Conservation (phyloP, 164 flowering plant species). For the Malania oleifera region DNA sequence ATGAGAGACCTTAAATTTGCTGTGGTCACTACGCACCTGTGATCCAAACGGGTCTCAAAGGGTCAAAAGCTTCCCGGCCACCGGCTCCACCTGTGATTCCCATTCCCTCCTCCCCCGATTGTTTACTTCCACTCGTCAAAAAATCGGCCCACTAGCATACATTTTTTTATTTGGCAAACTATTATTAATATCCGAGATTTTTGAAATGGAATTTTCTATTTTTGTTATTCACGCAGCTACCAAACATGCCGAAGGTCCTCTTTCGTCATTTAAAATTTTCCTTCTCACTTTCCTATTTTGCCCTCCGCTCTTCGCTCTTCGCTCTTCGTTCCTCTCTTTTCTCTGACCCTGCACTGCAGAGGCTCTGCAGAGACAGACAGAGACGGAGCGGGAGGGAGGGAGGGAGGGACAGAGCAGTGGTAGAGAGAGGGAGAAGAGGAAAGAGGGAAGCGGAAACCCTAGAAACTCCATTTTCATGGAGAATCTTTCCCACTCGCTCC, state of each 20-base stretch:
- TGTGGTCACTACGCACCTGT: too few species aligned
- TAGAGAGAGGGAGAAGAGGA: neutral
- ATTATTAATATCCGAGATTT: too few species aligned
- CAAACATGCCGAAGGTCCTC: too few species aligned
- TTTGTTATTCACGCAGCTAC: neutral
- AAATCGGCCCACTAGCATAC: too few species aligned
- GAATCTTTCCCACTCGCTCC: slow-evolving; percentile 33
- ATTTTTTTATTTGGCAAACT: too few species aligned
- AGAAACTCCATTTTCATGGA: slow-evolving; percentile 29
- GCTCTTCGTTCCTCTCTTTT: neutral
- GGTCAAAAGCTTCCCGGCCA: too few species aligned
- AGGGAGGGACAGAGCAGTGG: neutral
- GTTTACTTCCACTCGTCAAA: too few species aligned
- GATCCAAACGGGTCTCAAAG: too few species aligned
- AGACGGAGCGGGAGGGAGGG: slow-evolving; percentile 1
- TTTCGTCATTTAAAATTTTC: slow-evolving; percentile 15
- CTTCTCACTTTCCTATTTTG: neutral
- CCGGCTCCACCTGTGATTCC: too few species aligned
- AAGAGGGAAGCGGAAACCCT: slow-evolving; percentile 26
- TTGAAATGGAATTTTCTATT: too few species aligned
- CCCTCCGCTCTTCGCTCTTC: neutral
- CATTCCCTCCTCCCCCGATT: too few species aligned
- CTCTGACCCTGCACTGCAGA: slow-evolving; percentile 16
- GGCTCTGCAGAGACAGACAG: slow-evolving; percentile 13
- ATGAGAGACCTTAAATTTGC: too few species aligned